These are phyloP conservation scores for Calocybe gangraenosa DNA, from an alignment of 768 basidiomycete species.

Conservation along the genomic window DNA sequence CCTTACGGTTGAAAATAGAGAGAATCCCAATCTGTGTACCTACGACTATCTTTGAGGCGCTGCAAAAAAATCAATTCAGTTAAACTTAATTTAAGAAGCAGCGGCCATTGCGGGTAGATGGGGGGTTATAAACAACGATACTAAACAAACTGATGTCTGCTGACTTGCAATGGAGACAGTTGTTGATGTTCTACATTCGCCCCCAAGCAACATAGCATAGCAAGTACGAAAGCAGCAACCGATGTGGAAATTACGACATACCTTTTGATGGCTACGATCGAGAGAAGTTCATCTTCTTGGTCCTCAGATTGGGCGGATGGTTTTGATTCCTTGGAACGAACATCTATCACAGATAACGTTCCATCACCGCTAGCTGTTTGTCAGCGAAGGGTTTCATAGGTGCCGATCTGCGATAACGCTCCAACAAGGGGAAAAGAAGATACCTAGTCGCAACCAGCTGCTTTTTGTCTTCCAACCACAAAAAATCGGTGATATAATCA, in stretches of 20 bases:
- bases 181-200: constrained; percentile 1
- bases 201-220: constrained; percentile 2
- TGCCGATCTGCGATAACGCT: background rate
- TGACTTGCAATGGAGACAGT: constrained; percentile 2
- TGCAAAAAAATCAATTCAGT: constrained; percentile 23
- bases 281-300: constrained; percentile 92
- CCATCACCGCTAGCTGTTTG: constrained; percentile 72
- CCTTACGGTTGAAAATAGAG: constrained; percentile 83
- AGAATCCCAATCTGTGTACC: constrained; percentile 89
- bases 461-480: constrained; percentile 80
- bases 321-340: constrained; percentile 74
- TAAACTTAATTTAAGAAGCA: constrained; percentile 5
- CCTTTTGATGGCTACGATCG: constrained; percentile 82
- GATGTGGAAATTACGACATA: constrained; percentile 26
- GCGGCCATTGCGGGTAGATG: constrained; percentile 3
- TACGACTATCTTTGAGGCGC: constrained; percentile 78
- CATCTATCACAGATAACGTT: constrained; percentile 87
- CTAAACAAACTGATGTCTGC: background rate
- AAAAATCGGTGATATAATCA: constrained; percentile 92
- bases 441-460: constrained; percentile 89
- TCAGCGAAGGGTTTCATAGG: background rate
- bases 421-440: constrained; percentile 12
- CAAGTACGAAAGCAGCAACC: constrained; percentile 8
- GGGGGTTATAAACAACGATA: background rate
- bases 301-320: constrained; percentile 88